Evolutionary conservation across 306 rosid species (phyloP).

Genomic region (Abrus pulchellus): DNA sequence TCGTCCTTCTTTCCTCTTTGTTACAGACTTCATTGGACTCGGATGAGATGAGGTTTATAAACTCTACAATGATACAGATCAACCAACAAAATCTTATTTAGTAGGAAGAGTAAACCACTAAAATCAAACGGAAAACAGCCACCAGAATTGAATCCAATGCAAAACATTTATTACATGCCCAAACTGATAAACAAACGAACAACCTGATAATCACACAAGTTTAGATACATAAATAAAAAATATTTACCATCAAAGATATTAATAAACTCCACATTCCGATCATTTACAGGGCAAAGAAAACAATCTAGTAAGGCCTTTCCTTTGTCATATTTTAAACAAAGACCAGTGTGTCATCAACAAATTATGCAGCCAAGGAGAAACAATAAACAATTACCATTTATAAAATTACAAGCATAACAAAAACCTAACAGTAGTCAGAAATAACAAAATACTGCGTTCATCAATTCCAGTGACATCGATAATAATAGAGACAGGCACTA

Average conservation of each 20-base stretch:
- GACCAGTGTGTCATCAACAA: slow-evolving; percentile 12
- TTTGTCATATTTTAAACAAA: background rate
- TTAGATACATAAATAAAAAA: background rate
- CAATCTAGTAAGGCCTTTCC: slow-evolving; percentile 11
- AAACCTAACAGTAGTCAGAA: background rate
- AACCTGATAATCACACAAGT: background rate
- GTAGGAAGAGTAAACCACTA: slow-evolving; percentile 33
- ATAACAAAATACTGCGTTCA: background rate
- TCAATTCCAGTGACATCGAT: background rate
- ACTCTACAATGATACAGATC: slow-evolving; percentile 67
- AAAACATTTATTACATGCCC: background rate
- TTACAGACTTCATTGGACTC: slow-evolving; percentile 94
- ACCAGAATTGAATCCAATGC: slow-evolving; percentile 8
- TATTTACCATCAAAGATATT: background rate
- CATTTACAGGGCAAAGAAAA: background rate
- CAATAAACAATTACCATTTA: background rate
- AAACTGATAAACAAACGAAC: background rate
- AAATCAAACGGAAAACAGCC: slow-evolving; percentile 6
- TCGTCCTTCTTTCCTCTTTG: slow-evolving; percentile 91
- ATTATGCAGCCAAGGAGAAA: background rate
- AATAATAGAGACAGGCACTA: background rate
- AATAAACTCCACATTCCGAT: background rate
- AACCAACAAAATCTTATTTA: slow-evolving; percentile 40
- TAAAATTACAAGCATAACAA: background rate
- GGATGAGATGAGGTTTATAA: slow-evolving; percentile 90